These are phyloP conservation scores for Shiraia sp. DNA, from an alignment of 2,329 filamentous ascomycete genomes.

Conservation along the genomic window DNA sequence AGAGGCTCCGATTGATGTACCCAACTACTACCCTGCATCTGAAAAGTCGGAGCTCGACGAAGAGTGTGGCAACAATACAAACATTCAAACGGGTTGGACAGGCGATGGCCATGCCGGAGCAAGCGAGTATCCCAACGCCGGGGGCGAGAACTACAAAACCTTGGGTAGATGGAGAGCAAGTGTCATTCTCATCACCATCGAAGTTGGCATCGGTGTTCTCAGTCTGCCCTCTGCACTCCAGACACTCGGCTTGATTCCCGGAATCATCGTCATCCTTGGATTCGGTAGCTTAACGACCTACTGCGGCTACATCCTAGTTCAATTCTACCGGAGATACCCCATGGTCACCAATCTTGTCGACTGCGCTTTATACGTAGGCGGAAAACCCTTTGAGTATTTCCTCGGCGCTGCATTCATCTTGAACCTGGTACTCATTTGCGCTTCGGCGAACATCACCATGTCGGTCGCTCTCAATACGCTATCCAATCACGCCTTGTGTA, in stretches of 20 bases:
- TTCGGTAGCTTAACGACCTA: slow-evolving; percentile 31
- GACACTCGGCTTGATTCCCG: slow-evolving; percentile 33
- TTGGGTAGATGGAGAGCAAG: slow-evolving; percentile 34
- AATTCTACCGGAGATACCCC: slow-evolving; percentile 31
- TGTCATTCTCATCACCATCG: slow-evolving; percentile 36
- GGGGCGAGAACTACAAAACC: slow-evolving; percentile 29
- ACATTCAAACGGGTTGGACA: slow-evolving; percentile 29
- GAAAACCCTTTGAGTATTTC: slow-evolving; percentile 30
- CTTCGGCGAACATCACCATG: slow-evolving; percentile 34
- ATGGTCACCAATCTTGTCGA: slow-evolving; percentile 37
- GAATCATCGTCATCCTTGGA: slow-evolving; percentile 36
- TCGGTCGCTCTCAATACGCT: slow-evolving; percentile 68
- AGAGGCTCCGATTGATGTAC: slow-evolving; percentile 11
- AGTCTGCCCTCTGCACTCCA: slow-evolving; percentile 32
- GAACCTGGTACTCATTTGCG: slow-evolving; percentile 33
- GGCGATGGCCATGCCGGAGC: slow-evolving; percentile 27
- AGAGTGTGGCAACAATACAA: slow-evolving; percentile 26
- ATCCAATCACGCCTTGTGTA: slow-evolving; percentile 64
- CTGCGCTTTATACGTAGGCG: slow-evolving; percentile 31
- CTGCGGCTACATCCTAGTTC: slow-evolving; percentile 30
- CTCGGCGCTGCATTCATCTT: slow-evolving; percentile 30
- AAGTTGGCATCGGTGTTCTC: slow-evolving; percentile 36
- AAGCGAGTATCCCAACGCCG: slow-evolving; percentile 22
- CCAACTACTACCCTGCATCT: slow-evolving; percentile 20
- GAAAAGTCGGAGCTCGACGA: slow-evolving; percentile 26